Conservation (phyloP, 2,329 filamentous ascomycete genomes). For the Xylariomycetidae sp. region DNA sequence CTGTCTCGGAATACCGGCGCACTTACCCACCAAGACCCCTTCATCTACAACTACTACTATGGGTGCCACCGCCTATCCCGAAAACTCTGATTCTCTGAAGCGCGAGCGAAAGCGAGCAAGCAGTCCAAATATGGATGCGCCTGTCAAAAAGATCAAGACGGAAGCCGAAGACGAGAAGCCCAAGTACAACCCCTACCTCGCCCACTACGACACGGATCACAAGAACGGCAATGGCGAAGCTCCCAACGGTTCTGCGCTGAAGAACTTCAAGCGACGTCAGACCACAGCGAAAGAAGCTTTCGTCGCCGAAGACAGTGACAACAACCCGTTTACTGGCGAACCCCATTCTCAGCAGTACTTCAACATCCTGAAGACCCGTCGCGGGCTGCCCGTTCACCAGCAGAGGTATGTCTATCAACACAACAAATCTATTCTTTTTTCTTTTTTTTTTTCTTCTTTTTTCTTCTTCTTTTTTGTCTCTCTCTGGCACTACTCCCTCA, state of each 20-base stretch:
- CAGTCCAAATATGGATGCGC: conserved; percentile 17
- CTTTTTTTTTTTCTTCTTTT: conserved; percentile 4
- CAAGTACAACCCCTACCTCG: conserved; percentile 78
- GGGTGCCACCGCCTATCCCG: too few species aligned
- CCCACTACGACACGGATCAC: conserved; percentile 61
- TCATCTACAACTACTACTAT: too few species aligned
- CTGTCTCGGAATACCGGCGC: too few species aligned
- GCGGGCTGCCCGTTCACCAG: conserved; percentile 85
- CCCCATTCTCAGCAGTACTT: conserved; percentile 82
- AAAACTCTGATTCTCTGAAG: too few species aligned
- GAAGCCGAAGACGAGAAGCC: conserved; percentile 22
- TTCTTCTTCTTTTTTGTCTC: background rate
- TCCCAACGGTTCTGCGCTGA: conserved; percentile 45
- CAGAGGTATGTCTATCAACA: conserved; percentile 59
- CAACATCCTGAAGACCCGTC: conserved; percentile 76
- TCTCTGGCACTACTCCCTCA: background rate
- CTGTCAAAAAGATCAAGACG: conserved; percentile 24
- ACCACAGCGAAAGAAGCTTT: conserved; percentile 74
- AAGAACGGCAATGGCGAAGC: conserved; percentile 28
- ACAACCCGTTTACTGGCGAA: conserved; percentile 80
- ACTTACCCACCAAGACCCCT: too few species aligned
- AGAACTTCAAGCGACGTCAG: conserved; percentile 67
- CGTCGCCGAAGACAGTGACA: conserved; percentile 71
- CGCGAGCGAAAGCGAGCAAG: conserved; percentile 25
- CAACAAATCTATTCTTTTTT: background rate